phyloP scores from a whole-genome alignment of 1,139 yeast species.

The Diutina catenulata region DNA sequence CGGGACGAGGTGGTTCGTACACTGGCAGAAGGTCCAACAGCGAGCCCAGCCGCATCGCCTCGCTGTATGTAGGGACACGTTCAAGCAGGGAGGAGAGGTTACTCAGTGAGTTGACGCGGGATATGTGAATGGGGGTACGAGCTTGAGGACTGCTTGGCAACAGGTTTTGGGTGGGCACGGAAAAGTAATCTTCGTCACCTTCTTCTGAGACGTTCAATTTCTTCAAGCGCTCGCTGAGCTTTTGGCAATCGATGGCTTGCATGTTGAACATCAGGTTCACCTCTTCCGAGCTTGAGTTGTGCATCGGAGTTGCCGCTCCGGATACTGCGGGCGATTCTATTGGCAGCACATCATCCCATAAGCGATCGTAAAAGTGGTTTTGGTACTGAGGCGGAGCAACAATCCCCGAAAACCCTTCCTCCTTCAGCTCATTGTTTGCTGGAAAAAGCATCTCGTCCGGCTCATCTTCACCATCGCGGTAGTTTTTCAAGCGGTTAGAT shows the following conservation, averaged over 20 bases:
- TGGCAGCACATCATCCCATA: slow-evolving; percentile 65
- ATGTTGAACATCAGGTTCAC: slow-evolving; percentile 26
- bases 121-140: not conserved
- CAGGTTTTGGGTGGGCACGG: slow-evolving; percentile 3
- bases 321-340: slow-evolving; percentile 43
- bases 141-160: no score
- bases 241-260: slow-evolving; percentile 18
- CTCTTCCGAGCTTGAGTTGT: slow-evolving; percentile 10
- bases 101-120: not conserved
- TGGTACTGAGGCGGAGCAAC: slow-evolving; percentile 89
- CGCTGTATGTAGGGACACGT: slow-evolving; percentile 72
- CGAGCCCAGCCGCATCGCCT: slow-evolving; percentile 46
- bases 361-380: slow-evolving; percentile 71
- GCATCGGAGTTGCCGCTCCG: slow-evolving; percentile 39
- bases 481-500: slow-evolving; percentile 1
- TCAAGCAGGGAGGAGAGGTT: slow-evolving; percentile 23
- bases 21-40: slow-evolving; percentile 48
- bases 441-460: slow-evolving; percentile 25
- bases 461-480: slow-evolving; percentile 8
- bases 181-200: slow-evolving; percentile 14
- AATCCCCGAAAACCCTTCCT: slow-evolving; percentile 28
- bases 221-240: slow-evolving; percentile 4
- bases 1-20: slow-evolving; percentile 45
- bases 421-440: slow-evolving; percentile 11
- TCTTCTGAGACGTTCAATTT: not conserved